Evolutionary conservation across 2,329 filamentous ascomycete genomes (phyloP), one percentile per base, ranked within the genome.

Genomic region (Geosmithia morbida): DNA sequence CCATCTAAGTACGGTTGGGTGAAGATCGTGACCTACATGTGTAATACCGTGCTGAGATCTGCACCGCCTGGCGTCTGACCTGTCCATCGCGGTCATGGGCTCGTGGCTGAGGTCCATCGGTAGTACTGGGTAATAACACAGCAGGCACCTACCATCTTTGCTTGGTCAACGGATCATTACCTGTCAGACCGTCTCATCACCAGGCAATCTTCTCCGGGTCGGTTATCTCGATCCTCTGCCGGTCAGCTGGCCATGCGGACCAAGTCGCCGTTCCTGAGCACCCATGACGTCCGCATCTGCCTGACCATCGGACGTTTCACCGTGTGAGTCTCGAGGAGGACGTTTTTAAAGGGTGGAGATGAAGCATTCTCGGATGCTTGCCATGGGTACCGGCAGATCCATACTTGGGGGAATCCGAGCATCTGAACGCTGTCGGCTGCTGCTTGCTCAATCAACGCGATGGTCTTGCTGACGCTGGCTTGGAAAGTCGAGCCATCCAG

Each of bases 401-500:
- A 72, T 10, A 65, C 61, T 48, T 73, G 68, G 2, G 69, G 68
- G 43, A 72, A 74, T 2, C 58, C 61, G 11, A 65, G 48, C 0
- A 66, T 56, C 14, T 64, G 55, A 2, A 74, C 74, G 1, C 70
- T 72, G 42, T 72, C 68, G 5, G 59, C 51, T 1, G 71, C 71
- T 1, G 79, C 79, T 53, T 77, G 69, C 39, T 65, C 59, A 51
- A 83, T 80, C 46, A 81, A 64, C 0, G 60, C 55, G 53, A 74
- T 72, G 7, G 77, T 79, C 56, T 82, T 82, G 2, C 66, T 56
- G 1, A 81, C 70, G 2, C 68, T 66, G 0, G 58, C 70, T 7
- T 69, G 61, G 2, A 82, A 82, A 66, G 53, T 83, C 72, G 7
- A 82, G 65, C 76, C 77, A 82, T 1, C 64, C 68, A 0, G 77